A percentile compares a stretch with the other conserved stretches of the same genome.
These are phyloP conservation scores for Pezicula neosporulosa DNA, from an alignment of 2,329 filamentous ascomycete species.

Conservation along the genomic window DNA sequence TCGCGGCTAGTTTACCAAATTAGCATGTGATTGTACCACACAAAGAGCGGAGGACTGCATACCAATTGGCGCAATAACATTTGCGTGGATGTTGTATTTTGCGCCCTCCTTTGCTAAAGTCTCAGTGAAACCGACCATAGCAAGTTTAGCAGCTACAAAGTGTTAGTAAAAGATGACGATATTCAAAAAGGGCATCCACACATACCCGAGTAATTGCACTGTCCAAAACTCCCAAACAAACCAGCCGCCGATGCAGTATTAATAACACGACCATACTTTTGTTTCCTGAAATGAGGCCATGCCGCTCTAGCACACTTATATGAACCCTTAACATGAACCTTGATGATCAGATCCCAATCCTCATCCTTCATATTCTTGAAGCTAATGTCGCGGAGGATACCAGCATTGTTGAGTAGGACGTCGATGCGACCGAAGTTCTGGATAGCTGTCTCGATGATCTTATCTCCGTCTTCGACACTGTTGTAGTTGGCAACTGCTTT, in stretches of 20 bases:
- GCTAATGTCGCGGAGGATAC: conserved; percentile 86
- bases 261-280: conserved; percentile 96
- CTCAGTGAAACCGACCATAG: conserved; percentile 95
- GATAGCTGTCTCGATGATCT: conserved; percentile 88
- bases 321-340: conserved; percentile 86
- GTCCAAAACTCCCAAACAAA: conserved; percentile 92
- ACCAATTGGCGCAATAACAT: conserved; percentile 86
- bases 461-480: conserved; percentile 86
- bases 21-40: conserved; percentile 8
- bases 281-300: conserved; percentile 97
- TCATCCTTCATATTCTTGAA: conserved; percentile 99
- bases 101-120: conserved; percentile 94
- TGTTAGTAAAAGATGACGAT: conserved; percentile 20
- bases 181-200: conserved; percentile 1
- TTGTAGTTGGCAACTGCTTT: conserved; percentile 98
- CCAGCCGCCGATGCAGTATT: conserved; percentile 96
- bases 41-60: conserved; percentile 7
- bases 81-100: conserved; percentile 97
- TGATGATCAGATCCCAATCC: conserved; percentile 95
- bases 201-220: conserved; percentile 86
- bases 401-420: conserved; percentile 95
- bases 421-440: conserved; percentile 83
- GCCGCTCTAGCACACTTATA: conserved; percentile 95
- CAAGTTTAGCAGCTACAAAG: conserved; percentile 76
- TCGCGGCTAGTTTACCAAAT: conserved; percentile 59